Base-by-base conservation (phyloP, 73 alveolate genomes). In the Diophrys sp. region DNA sequence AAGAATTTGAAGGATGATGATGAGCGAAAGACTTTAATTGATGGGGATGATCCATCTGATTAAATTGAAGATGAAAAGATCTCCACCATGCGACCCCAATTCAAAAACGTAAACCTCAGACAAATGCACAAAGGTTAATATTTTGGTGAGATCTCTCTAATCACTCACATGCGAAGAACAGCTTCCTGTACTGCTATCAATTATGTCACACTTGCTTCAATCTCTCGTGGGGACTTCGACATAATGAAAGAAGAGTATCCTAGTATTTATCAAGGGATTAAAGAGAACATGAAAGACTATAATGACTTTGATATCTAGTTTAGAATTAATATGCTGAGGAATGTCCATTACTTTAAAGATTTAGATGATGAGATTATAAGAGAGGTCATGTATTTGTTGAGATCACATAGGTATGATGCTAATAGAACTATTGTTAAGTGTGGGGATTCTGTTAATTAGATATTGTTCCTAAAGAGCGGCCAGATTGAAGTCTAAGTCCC, bases 101-200 rank as follows among this genome's bases (percentile, higher is more conserved):
- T 8, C 27, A 26, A 25, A 29, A 68, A 55, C 56, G 23, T 68
- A 1, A 56, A 57, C 28, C 75, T 53, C 1, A 56, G 33, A 30
- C 23, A 33, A n/a, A 28, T 77, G 72, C 29, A 80, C 79, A 14
- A 26, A 23, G 34, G 28, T 79, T n/a, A 29, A 31, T 82, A 67
- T 67, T 82, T 82, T 33, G 90, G 90, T 26, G 90, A 82, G 56
- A 71, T 82, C 29, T 82, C 80, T n/a, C 56, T 82, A 14, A 71
- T 82, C 8, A 82, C 90, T 0, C 73, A 74, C 29, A n/a, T 82
- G 33, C 73, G 75, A 71, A 54, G 90, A 56, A 82, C 90, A 5
- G 79, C 90, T 2, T 14, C 82, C 1, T 74, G 73, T 27, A 74
- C 67, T 33, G 72, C 90, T 23, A 0, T 57, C 8, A 84, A 74